phyloP scores from a whole-genome alignment of 768 basidiomycete genomes.

The Phlebiopsis flavidoalba region DNA sequence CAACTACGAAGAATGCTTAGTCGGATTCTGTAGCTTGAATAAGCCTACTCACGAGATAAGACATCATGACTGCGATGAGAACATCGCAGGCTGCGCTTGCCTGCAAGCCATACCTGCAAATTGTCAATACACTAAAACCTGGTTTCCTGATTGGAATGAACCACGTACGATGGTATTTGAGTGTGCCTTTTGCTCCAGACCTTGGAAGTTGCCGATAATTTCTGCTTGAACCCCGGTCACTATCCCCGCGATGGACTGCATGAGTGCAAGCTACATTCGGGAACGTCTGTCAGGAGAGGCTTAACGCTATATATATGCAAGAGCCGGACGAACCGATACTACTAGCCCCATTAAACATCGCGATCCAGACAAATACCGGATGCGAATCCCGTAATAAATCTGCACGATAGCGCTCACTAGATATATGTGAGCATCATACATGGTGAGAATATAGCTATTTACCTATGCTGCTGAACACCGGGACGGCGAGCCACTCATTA shows the following conservation, averaged over 20 bases:
- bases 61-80: constrained; percentile 21
- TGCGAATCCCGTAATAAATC: background rate
- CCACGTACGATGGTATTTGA: background rate
- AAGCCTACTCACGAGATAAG: constrained; percentile 15
- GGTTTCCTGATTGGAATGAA: background rate
- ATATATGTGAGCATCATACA: background rate
- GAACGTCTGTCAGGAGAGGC: too few species aligned
- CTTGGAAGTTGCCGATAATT: background rate
- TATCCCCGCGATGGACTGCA: background rate
- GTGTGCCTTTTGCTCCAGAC: background rate
- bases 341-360: background rate
- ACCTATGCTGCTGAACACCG: constrained; percentile 4
- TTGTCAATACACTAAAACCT: background rate
- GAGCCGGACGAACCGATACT: background rate
- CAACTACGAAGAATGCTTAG: background rate
- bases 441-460: background rate
- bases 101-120: constrained; percentile 20
- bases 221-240: background rate
- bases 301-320: too few species aligned
- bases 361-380: background rate
- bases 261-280: background rate
- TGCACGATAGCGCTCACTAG: constrained; percentile 3
- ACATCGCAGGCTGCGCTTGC: constrained; percentile 19
- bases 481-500: background rate
- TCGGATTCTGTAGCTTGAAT: background rate